Base-by-base conservation (phyloP, 768 basidiomycete species). In the Lenzites betulinus region DNA sequence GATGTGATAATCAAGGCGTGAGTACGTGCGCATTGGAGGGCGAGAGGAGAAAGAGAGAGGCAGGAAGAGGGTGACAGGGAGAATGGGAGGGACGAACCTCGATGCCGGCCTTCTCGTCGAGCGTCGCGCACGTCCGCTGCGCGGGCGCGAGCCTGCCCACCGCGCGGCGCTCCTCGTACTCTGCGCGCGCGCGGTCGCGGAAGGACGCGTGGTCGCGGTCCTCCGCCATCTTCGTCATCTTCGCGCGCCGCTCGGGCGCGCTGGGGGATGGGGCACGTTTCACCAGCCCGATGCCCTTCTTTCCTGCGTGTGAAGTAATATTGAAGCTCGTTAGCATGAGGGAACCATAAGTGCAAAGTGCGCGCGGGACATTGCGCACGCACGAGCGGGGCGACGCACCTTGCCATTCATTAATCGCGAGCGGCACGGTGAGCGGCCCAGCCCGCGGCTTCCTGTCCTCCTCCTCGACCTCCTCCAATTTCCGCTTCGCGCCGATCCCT, bases 361-460 rank as follows among this genome's bases (percentile, higher is more conserved):
- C 25, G 38, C 4, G 9, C 18, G 16, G 6, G 11, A 22, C 18
- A 18, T 5, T 20, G 9, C 16, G 2, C 28, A n/a, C 22, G 47
- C 9, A 20, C 6, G 41, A 7, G 13, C 60, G 23, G 56, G 26
- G 26, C 39, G 13, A 74, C 86, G 64, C 63, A 90, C 93, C 93
- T 77, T 83, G 75, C 93, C 93, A 94, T 79, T 93, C 87, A 44
- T 83, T 84, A 62, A 94, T 69, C 16, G 89, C 85, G 22, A 94
- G 73, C 3, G 93, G 93, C 59, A 90, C 89, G 0, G 74, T 76
- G 38, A 80, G 81, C 69, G 88, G 88, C 39, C 66, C 66, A 8
- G 41, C 25, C 39, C 33, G 22, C 15, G 50, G 36, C 48, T 51
- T 28, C 42, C 11, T 57, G 52, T 33, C 36, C 22, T 47, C 38